Base-by-base conservation (phyloP, 2,329 filamentous ascomycete species). In the Paraphoma sp. region DNA sequence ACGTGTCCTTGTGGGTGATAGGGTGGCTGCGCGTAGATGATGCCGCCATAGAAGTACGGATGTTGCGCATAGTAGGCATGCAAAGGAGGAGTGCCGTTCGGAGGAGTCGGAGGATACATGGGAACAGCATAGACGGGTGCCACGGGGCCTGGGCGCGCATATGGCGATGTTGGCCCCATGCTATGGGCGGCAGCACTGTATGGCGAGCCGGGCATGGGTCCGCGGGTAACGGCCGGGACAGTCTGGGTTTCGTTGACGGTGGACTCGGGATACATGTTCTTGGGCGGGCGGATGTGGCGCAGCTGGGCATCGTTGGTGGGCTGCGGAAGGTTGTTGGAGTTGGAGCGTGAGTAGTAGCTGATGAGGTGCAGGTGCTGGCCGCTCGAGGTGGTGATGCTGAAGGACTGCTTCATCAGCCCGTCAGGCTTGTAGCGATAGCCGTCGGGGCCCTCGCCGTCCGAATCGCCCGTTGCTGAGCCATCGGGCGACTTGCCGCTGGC, bases 371-470 rank as follows among this genome's bases (percentile, higher is more conserved):
- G 87, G 74, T 98, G 95, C 70, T 97, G 93, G 63, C 92, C 87
- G 38, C 84, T 88, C 1, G 91, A 92, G 1, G 95, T 98, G 18
- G 93, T 97, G 79, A 99, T 98, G 80, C 94, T 98, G 83, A 98
- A 99, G 0, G 95, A 98, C 79, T 99, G 95, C 85, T 99, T 99
- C 93, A 98, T 97, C 4, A 99, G 85, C 0, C 95, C 95, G 70
- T 99, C 95, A 9, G 91, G 83, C 97, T 99, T 53, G 82, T 83
- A 70, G 18, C 75, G 71, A 53, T 77, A 78, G 51, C 75, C 75
- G 45, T 78, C 75, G 29, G 74, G 74, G 23, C 84, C 85, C 66
- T 87, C 90, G 51, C 91, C 89, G 63, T 93, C 91, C 47, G 95
- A 93, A 70, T 96, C 92, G 73, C 91, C 94, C 29, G 86, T 87